phyloP scores from a whole-genome alignment of 1,284 basidiomycete species.

The Irpex sp. region DNA sequence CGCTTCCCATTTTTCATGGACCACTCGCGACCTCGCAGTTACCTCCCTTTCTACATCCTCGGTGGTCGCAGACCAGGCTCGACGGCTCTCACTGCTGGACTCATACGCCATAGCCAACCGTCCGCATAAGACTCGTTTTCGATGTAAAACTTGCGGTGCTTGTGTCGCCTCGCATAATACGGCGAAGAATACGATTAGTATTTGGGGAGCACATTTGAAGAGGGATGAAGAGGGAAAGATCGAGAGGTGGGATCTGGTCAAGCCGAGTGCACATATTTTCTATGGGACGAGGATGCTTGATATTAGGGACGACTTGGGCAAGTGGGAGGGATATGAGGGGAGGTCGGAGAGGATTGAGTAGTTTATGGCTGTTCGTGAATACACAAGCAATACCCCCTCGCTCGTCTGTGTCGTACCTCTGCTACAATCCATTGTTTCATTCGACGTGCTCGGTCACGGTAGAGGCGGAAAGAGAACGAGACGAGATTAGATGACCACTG shows the following conservation, averaged over 20 bases:
- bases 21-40: slow-evolving; percentile 40
- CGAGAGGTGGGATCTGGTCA: slow-evolving; percentile 56
- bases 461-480: neutral
- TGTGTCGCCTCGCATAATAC: slow-evolving; percentile 58
- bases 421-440: too few species aligned
- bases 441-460: too few species aligned
- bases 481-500: neutral
- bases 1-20: slow-evolving; percentile 59
- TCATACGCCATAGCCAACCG: slow-evolving; percentile 53
- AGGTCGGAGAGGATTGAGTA: slow-evolving; percentile 2
- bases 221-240: slow-evolving; percentile 57
- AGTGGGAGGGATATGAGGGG: slow-evolving; percentile 69
- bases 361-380: too few species aligned
- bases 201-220: slow-evolving; percentile 64
- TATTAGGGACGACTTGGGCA: slow-evolving; percentile 58
- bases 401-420: too few species aligned
- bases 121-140: slow-evolving; percentile 63
- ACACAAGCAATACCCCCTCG: too few species aligned
- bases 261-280: slow-evolving; percentile 71
- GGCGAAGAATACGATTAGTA: slow-evolving; percentile 52
- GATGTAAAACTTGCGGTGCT: slow-evolving; percentile 68
- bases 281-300: slow-evolving; percentile 70
- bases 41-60: neutral
- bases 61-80: neutral
- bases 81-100: slow-evolving; percentile 44